Base-by-base conservation (phyloP, 202 grass and related monocot species). In the Carex arenaria region DNA sequence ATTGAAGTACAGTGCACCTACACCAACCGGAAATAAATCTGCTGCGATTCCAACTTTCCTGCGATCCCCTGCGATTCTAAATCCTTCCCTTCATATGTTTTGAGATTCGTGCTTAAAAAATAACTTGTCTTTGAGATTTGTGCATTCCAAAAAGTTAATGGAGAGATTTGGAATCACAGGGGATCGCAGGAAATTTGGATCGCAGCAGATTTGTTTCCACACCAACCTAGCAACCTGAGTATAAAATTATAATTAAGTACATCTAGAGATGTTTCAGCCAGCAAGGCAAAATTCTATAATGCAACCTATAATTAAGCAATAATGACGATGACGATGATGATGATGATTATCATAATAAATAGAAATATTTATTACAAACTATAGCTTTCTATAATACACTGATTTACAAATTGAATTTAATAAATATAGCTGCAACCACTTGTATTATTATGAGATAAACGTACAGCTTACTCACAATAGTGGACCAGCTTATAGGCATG, bases 301-400 rank as follows among this genome's bases (percentile, higher is more conserved):
- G 60, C 19, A 62, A 10, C 20, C 20, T 26, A 62, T 23, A 62
- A 62, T 62, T 62, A 36, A 36, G 53, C 73, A 60, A 78, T 31
- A 59, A 78, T 55, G 47, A 78, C 18, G 47, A 34, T 14, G 26
- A 34, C 7, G 26, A 38, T 53, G 49, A 54, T 63, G 8, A 62
- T 22, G 36, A 78, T 59, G 61, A 61, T 79, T 79, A 60, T 81
- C 3, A 55, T 61, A 47, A 82, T 7, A 28, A 51, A 64, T 52
- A 82, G 5, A 18, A 65, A 67, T 18, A 15, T 69, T 26, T 82
- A 82, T 53, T 68, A 82, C 80, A 82, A 69, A 47, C 53, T 78
- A 82, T 69, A 82, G 43, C 80, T 82, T 82, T 82, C 80, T 82
- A 82, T 82, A 53, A 82, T 34, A 68, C 80, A 82, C 80, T 12